Evolutionary conservation across 2,329 filamentous ascomycete species (phyloP), one percentile per base, ranked within the genome.

Genomic region (Metarhizium sp.): DNA sequence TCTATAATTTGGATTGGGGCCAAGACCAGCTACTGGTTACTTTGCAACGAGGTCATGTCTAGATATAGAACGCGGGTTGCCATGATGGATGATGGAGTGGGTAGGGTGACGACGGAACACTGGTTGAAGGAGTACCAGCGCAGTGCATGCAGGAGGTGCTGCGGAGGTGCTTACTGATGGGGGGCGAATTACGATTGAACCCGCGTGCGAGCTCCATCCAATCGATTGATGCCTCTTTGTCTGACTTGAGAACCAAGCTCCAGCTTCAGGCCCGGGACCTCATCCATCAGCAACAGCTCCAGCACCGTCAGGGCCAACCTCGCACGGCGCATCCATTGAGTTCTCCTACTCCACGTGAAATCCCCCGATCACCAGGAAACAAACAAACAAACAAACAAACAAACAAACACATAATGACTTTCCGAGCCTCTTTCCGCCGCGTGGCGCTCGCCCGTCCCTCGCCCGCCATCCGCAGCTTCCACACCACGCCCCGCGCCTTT

Each of bases 401-500:
- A 55, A 25, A 25, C 57, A 55, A 29, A 54, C 25, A 25, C 25
- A 25, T 25, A 4, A 74, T 74, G 72, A 63, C 71, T 40, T 70
- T 73, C 65, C 71, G 71, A 54, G 57, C 63, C 52, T 64, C 69
- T 46, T 57, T 71, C 49, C 67, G 71, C 54, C 70, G 67, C 43
- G 59, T 65, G 49, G 65, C 65, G 43, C 60, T 67, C 54, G 61
- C 66, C 49, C 65, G 66, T 47, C 65, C 71, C 53, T 57, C 65
- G 40, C 47, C 60, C 25, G 57, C 59, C 5, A 55, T 61, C 29
- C 71, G 73, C 57, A 63, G 63, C 62, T 92, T 92, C 76, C 86
- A 90, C 75, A 75, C 78, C 59, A 82, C 85, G 40, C 72, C 80
- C 50, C 78, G 78, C 50, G 76, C 76, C 47, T 75, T 82, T 61